Conservation (phyloP, 1,139 yeast species). For the Zygoascus hellenicus region DNA sequence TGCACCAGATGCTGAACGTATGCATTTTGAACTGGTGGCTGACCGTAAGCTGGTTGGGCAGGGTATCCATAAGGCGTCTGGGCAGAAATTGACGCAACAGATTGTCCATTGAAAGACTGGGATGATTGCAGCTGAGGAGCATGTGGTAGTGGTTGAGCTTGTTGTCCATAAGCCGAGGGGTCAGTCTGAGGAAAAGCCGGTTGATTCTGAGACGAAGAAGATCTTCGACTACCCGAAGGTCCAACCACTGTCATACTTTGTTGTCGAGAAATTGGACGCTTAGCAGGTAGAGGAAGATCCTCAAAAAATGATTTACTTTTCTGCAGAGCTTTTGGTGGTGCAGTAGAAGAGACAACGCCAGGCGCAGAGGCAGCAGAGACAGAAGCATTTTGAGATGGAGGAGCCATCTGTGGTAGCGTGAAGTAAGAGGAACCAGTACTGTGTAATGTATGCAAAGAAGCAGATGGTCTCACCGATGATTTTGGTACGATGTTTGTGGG, state of each 20-base stretch:
- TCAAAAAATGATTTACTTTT: constrained; percentile 46
- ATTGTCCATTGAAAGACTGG: no score
- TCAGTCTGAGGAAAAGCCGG: constrained; percentile 1
- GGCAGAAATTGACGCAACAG: no score
- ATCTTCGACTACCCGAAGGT: constrained; percentile 12
- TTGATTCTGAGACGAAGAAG: constrained; percentile 11
- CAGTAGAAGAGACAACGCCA: constrained; percentile 1
- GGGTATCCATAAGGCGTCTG: no score
- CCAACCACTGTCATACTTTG: constrained; percentile 15
- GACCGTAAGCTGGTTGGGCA: no score
- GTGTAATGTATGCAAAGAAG: constrained; percentile 18
- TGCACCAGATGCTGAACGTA: no score
- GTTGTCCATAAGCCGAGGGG: constrained; percentile 9
- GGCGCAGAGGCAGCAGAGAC: constrained; percentile 6
- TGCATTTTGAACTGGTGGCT: no score
- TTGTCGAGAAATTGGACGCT: constrained; percentile 20
- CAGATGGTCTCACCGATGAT: constrained; percentile 21
- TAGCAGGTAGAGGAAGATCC: constrained; percentile 40
- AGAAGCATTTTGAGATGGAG: constrained; percentile 11
- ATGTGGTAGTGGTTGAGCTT: constrained; percentile 1
- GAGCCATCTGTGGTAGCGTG: constrained; percentile 13
- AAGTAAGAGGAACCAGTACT: constrained; percentile 13
- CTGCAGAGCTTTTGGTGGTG: constrained; percentile 12
- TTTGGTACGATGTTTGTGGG: constrained; percentile 56
- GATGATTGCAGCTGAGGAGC: constrained; percentile 2